Evolutionary conservation across 225 moss, liverwort and hornwort species (phyloP), one percentile per base, ranked within the genome.

Genomic region (Pleurozium schreberi): DNA sequence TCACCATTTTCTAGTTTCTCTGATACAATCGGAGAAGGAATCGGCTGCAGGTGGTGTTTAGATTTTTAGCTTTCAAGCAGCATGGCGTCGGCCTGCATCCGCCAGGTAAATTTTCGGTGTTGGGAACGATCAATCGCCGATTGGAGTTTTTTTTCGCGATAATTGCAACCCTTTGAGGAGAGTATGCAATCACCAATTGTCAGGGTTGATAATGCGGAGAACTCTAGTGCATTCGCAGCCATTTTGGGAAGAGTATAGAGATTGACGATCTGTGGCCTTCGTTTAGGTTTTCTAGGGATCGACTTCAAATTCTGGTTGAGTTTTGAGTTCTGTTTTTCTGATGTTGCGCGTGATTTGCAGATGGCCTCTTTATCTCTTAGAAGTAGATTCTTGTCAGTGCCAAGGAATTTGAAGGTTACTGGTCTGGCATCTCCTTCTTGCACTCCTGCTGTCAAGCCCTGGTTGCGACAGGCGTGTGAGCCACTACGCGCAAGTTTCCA

Each of bases 351-450:
- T 73, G n/a, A 52, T 81, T 38, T 91, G 90, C 92, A 99, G 99
- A 94, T 96, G 95, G 97, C 93, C 86, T 94, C 94, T 76, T 91
- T 95, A 26, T 96, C 96, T 23, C 87, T 96, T 49, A 93, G 94
- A 89, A 92, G 92, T 90, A 95, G 94, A 92, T 89, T 91, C 31
- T 74, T 95, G 85, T 93, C 88, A 50, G 93, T 92, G 76, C 94
- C 93, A 20, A 87, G 90, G 55, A 91, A 89, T 76, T 85, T 93
- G 90, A 96, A 94, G 84, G 93, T 93, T 70, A 83, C 92, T 43
- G 94, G 96, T 38, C 83, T 96, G 50, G 84, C 94, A 65, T 93
- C 96, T 83, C 89, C 93, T 47, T 88, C 95, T 59, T 90, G 94
- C 58, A 82, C 93, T 55, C 90, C 88, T 74, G 84, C 91, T 87